Evolutionary conservation across 192 early-diverging fungal genomes (phyloP).

Genomic region (Chytriomyces sp.): DNA sequence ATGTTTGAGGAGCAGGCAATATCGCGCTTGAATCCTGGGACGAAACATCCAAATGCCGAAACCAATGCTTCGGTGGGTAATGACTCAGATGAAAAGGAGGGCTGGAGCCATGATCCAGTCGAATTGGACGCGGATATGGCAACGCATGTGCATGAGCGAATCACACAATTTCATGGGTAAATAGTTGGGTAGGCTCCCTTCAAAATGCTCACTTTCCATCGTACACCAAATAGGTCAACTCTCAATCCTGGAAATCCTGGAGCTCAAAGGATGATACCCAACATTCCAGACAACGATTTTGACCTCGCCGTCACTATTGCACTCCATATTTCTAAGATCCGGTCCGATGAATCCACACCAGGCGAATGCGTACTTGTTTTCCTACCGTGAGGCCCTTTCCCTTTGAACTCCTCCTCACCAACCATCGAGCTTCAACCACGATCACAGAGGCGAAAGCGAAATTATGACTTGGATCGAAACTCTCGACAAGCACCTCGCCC

Average conservation of each 20-base stretch:
- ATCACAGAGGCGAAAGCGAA: not conserved
- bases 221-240: no score
- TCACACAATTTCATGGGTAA: not conserved
- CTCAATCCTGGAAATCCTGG: no score
- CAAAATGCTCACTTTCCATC: not conserved
- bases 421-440: no score
- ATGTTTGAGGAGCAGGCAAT: not conserved
- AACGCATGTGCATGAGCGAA: not conserved
- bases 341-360: not conserved
- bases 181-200: not conserved
- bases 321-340: not conserved
- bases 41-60: no score
- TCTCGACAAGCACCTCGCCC: not conserved
- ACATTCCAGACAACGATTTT: conserved; percentile 1
- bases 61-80: no score
- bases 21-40: no score
- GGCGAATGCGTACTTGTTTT: not conserved
- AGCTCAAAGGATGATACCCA: not conserved
- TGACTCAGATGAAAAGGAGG: no score
- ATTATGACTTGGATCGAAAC: conserved; percentile 12
- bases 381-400: not conserved
- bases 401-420: not conserved
- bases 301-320: not conserved
- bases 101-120: no score
- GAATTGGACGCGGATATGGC: not conserved